Base-by-base conservation (phyloP, 371 early-diverging fungal species). In the Vittaforma corneae region DNA sequence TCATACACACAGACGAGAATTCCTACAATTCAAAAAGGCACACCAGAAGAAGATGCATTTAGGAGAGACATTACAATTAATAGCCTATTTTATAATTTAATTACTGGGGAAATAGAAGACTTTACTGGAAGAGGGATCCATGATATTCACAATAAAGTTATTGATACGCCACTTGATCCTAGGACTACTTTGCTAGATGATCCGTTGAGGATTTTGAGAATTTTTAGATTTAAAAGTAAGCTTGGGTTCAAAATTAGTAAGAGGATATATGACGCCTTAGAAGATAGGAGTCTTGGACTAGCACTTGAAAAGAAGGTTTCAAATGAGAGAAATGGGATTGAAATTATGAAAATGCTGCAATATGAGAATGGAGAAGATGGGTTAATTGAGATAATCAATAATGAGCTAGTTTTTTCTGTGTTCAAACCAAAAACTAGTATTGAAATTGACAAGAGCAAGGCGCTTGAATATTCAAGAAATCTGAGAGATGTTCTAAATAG, bases 11-110 rank as follows among this genome's bases (percentile, higher is more conserved):
- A 85, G 20, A 82, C 84, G 38, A 80, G 96, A 9, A 90, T 92
- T 30, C 96, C 95, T 14, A 74, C 76, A 2, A 72, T 89, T 84
- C 83, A 81, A 38, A 88, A 87, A 75, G 96, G 96, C 2, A 89
- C 92, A 20, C 90, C 96, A 0, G 57, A 78, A n/a, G 88, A 95
- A 69, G 99, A 98, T 78, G 93, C 99, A 0, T 79, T 83, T 38
- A 86, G 99, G 4, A 82, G 99, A 30, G 99, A 98, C 78, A 87
- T 87, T 3, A 96, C 97, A 16, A 92, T 98, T 77, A 98, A 98
- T 72, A 84, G 95, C 28, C 80, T 98, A 51, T 95, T 95, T 68
- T 98, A 91, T 80, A 98, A 96, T 78, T 81, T 98, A 22, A 85
- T 87, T 68, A 87, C 90, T 0, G 70, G 76, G 0, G 32, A 79